These are phyloP conservation scores for Cucumis hystrix DNA, from an alignment of 306 rosid species.

Conservation along the genomic window DNA sequence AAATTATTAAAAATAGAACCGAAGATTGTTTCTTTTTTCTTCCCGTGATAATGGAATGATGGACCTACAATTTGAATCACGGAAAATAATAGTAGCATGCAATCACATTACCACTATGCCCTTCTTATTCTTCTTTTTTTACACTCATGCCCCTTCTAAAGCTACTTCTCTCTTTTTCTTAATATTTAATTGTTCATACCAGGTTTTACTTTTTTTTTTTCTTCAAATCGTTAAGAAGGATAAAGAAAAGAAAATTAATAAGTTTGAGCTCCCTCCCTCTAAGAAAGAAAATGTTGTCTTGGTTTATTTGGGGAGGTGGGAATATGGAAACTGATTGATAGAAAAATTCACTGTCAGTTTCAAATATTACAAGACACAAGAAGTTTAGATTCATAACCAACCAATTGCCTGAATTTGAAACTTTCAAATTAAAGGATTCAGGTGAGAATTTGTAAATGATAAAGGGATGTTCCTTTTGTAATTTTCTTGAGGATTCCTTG, in stretches of 20 bases:
- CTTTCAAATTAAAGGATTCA: no score
- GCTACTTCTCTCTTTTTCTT: neutral
- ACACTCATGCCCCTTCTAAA: neutral
- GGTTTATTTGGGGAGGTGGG: no score
- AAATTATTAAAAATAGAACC: neutral
- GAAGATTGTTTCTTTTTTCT: neutral
- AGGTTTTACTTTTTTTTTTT: no score
- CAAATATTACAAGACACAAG: no score
- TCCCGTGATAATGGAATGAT: constrained; percentile 5
- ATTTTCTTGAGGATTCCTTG: no score
- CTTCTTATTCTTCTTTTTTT: neutral
- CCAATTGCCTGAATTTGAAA: no score
- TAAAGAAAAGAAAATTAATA: neutral
- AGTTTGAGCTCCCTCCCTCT: no score
- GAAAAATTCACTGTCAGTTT: neutral
- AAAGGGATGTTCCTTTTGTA: no score
- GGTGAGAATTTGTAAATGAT: no score
- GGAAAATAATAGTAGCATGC: constrained; percentile 5
- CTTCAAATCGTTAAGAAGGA: neutral
- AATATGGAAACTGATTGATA: neutral
- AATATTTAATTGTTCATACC: neutral
- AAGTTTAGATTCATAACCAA: no score
- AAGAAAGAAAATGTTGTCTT: no score
- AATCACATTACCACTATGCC: neutral
- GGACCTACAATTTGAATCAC: neutral